Evolutionary conservation across 768 basidiomycete species (phyloP), one percentile per base, ranked within the genome.

Genomic region (Podaxis sp.): DNA sequence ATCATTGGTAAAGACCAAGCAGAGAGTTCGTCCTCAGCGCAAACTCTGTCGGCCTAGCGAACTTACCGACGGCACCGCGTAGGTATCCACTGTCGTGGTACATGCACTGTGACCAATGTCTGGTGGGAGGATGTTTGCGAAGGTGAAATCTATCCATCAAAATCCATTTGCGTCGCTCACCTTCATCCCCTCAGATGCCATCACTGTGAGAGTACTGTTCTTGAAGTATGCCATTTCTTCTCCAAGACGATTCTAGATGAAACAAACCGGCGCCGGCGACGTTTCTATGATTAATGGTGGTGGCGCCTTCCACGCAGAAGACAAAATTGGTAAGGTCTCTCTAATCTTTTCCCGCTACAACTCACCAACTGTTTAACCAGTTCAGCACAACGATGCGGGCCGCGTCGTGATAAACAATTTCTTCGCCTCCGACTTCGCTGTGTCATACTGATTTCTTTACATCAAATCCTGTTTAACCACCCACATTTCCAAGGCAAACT

Each of bases 41-140:
- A 2, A 17, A 10, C 41, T 17, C 13, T 7, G 15, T 26, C 24
- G 28, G 49, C 4, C n/a, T 15, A 17, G 17, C 41, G n/a, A 17
- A 2, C 26, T 15, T 20, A 30, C 26, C 3, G n/a, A 26, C 24
- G 41, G 38, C 12, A 37, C 22, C 44, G 2, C 20, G 17, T 26
- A 69, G 70, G 71, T 53, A 73, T 73, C 30, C 72, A 73, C 59
- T 73, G 72, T 41, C 69, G 70, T 57, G 72, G 72, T 11, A 63
- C 72, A 8, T 73, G 72, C 52, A 73, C 69, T 22, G 69, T 73
- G 10, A 73, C 70, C 15, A 73, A 73, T 36, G 72, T 73, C 50
- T 73, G 72, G 72, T 73, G 69, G 70, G 72, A 73, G 58, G 72
- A 73, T 60, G 72, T 73, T 57, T 73, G 72, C 41, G 72, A 73